These are phyloP conservation scores for Bacidia gigantensis DNA, from an alignment of 495 filamentous ascomycete genomes.

Conservation along the genomic window DNA sequence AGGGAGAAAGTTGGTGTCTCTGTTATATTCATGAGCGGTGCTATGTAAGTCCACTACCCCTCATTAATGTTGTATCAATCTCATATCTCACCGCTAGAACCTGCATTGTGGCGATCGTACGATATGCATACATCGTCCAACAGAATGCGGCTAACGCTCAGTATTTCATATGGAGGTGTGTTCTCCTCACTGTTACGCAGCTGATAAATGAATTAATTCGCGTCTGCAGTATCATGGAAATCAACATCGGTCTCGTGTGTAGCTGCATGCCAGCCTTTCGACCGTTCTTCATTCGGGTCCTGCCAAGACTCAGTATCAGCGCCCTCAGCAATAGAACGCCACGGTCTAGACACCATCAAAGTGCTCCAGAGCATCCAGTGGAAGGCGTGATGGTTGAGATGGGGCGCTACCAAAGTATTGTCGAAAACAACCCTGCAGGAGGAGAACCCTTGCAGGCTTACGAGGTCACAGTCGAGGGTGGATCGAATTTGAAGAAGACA, in stretches of 20 bases:
- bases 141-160: slow-evolving; percentile 7
- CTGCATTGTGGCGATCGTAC: slow-evolving; percentile 25
- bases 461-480: neutral
- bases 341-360: neutral
- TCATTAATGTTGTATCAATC: slow-evolving; percentile 19
- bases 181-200: slow-evolving; percentile 21
- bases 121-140: slow-evolving; percentile 14
- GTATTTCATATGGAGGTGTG: slow-evolving; percentile 15
- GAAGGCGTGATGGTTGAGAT: slow-evolving; percentile 1
- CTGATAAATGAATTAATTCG: slow-evolving; percentile 22
- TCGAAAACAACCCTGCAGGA: neutral
- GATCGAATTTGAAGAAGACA: no score
- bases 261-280: slow-evolving; percentile 13
- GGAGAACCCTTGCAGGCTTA: neutral
- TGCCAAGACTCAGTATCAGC: slow-evolving; percentile 5
- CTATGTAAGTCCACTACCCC: slow-evolving; percentile 17
- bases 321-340: neutral
- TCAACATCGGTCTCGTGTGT: slow-evolving; percentile 33
- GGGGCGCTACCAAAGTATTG: slow-evolving; percentile 2
- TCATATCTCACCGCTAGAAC: slow-evolving; percentile 22
- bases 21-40: slow-evolving; percentile 29
- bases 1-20: slow-evolving; percentile 30
- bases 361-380: neutral
- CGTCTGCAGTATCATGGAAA: slow-evolving; percentile 26
- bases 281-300: slow-evolving; percentile 4